phyloP scores from a whole-genome alignment of 164 flowering plant genomes.

The Taxillus chinensis region DNA sequence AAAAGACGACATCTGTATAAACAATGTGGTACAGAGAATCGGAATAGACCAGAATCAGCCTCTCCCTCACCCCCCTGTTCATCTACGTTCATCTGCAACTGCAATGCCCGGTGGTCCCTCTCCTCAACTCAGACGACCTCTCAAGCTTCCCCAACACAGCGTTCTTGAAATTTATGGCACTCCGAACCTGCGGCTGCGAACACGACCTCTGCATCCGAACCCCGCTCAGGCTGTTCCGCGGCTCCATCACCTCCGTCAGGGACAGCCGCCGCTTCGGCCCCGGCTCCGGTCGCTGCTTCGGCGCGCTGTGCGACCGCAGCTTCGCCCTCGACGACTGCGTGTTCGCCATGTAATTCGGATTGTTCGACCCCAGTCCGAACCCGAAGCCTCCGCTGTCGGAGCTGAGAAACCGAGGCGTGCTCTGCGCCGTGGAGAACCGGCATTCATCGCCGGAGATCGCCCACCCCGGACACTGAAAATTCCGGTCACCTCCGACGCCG shows the following conservation, averaged over 20 bases:
- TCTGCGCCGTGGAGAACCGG: slow-evolving; percentile 46
- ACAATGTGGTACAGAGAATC: no score
- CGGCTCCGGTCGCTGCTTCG: slow-evolving; percentile 42
- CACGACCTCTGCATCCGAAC: slow-evolving; percentile 43
- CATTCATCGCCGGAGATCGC: slow-evolving; percentile 27
- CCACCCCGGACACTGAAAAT: slow-evolving; percentile 24
- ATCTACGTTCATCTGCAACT: slow-evolving; percentile 8
- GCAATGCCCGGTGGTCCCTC: slow-evolving; percentile 11
- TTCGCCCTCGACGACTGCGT: slow-evolving; percentile 50
- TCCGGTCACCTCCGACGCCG: slow-evolving; percentile 5
- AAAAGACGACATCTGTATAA: no score
- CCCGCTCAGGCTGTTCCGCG: slow-evolving; percentile 40
- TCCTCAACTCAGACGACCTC: slow-evolving; percentile 17
- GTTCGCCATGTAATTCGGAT: slow-evolving; percentile 44
- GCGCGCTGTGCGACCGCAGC: slow-evolving; percentile 51
- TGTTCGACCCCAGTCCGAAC: slow-evolving; percentile 17
- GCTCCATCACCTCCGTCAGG: slow-evolving; percentile 40
- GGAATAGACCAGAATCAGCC: no score
- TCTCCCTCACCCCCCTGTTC: neutral
- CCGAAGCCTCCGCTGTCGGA: slow-evolving; percentile 19
- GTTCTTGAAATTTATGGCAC: slow-evolving; percentile 39
- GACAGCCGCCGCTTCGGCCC: slow-evolving; percentile 32
- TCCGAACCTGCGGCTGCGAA: slow-evolving; percentile 27
- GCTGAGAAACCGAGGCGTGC: slow-evolving; percentile 36
- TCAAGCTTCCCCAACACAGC: slow-evolving; percentile 43